Evolutionary conservation across 805 yeast genomes (phyloP).

Genomic region (Ogataea pilisensis): DNA sequence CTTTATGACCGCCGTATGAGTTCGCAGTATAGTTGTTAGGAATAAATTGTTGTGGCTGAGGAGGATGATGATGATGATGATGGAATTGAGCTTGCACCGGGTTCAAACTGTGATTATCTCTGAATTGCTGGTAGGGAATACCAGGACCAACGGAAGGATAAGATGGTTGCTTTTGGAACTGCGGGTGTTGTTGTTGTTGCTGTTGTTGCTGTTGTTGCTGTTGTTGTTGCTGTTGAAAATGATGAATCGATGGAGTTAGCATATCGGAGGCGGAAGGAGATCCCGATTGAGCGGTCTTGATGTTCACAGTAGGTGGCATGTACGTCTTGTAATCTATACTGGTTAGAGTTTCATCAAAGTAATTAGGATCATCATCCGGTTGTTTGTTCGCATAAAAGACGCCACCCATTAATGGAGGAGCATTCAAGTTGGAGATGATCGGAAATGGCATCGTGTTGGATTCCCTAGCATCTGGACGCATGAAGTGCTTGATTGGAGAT

Average conservation of each 20-base stretch:
- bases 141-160: neutral
- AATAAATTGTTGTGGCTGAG: slow-evolving; percentile 8
- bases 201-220: slow-evolving; percentile 4
- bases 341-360: slow-evolving; percentile 26
- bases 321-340: slow-evolving; percentile 27
- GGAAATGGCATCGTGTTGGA: slow-evolving; percentile 81
- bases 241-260: slow-evolving; percentile 1
- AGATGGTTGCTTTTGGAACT: neutral
- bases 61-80: neutral
- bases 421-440: slow-evolving; percentile 71
- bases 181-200: neutral
- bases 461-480: slow-evolving; percentile 70
- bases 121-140: neutral
- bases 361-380: slow-evolving; percentile 80
- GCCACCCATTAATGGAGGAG: slow-evolving; percentile 93
- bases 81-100: neutral
- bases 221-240: neutral
- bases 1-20: slow-evolving; percentile 22
- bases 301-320: slow-evolving; percentile 29
- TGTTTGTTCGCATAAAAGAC: slow-evolving; percentile 76
- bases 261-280: slow-evolving; percentile 8
- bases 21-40: slow-evolving; percentile 4
- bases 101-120: too few relatives aligned
- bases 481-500: slow-evolving; percentile 76
- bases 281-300: slow-evolving; percentile 19